Evolutionary conservation across 805 yeast genomes (phyloP).

Genomic region (Clavispora santaluciae): DNA sequence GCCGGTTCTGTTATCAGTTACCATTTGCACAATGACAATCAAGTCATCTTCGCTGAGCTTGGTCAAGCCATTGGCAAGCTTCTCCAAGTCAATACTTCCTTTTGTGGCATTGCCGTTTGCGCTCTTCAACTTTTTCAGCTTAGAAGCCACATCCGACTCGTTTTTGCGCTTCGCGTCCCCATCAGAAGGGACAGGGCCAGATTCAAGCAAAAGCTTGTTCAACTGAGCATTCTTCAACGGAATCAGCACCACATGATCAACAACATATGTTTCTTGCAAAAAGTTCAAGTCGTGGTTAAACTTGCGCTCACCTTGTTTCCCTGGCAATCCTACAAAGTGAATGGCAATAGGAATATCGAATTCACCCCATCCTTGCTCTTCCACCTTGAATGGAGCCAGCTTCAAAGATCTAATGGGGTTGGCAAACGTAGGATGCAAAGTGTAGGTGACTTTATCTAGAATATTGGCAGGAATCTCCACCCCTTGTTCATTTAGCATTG

Average conservation of each 20-base stretch:
- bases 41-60: slow-evolving; percentile 88
- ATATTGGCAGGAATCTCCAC: slow-evolving; percentile 79
- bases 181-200: slow-evolving; percentile 70
- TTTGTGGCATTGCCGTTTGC: slow-evolving; percentile 49
- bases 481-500: slow-evolving; percentile 73
- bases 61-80: slow-evolving; percentile 83
- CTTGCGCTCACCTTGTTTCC: slow-evolving; percentile 84
- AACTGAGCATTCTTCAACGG: slow-evolving; percentile 71
- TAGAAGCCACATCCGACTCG: slow-evolving; percentile 23
- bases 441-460: slow-evolving; percentile 89
- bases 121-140: slow-evolving; percentile 50
- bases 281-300: slow-evolving; percentile 88
- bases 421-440: slow-evolving; percentile 90
- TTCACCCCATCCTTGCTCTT: slow-evolving; percentile 98
- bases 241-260: slow-evolving; percentile 71
- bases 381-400: slow-evolving; percentile 79
- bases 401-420: slow-evolving; percentile 81
- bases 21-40: slow-evolving; percentile 94
- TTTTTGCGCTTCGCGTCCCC: slow-evolving; percentile 35
- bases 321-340: slow-evolving; percentile 55
- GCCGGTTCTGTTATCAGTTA: slow-evolving; percentile 88
- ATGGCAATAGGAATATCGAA: slow-evolving; percentile 82
- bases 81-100: slow-evolving; percentile 82
- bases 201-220: slow-evolving; percentile 67
- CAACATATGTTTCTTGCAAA: slow-evolving; percentile 65